Base-by-base conservation (phyloP, 2,329 filamentous ascomycete species). In the Calonectria henricotiae region DNA sequence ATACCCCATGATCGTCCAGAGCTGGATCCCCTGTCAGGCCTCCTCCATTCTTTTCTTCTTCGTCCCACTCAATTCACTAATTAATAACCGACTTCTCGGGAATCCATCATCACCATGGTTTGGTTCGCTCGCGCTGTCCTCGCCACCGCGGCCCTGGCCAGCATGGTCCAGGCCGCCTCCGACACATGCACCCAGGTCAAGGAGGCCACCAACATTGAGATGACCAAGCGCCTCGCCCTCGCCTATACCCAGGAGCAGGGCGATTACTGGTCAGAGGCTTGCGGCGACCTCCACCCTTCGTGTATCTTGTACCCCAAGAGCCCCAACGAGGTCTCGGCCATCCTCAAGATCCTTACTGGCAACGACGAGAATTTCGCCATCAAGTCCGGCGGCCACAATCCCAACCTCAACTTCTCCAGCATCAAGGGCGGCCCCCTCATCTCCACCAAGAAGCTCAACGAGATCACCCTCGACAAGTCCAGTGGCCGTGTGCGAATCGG, bases 311-410 rank as follows among this genome's bases (percentile, higher is more conserved):
- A 82, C 47, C 87, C 88, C 2, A 81, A 81, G 13, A 87, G 82
- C 39, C 81, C 84, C 0, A 79, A 84, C 17, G 87, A 91, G 74
- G 87, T 91, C 43, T 83, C 87, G 0, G 82, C 83, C 11, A 83
- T 89, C n/a, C 82, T 91, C 55, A 83, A 82, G 30, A 81, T 86
- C 35, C 82, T 91, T 13, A 83, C 82, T 8, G 78, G 84, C 39
- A 84, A 84, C 47, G 81, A 83, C 43, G 86, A 86, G 65, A 79
- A 77, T 3, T 91, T 91, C 72, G 88, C 89, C 7, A 79, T 89
- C 73, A 87, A 88, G 73, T 86, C 86, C 8, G 89, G 89, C 32
- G 89, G 89, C 1, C 89, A 91, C 78, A 88, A 86, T 67, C 86
- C 88, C 4, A 89, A 89, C 74, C 82, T 86, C 20, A 85, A 86